A percentile compares a stretch with the other conserved stretches of the same genome.
Conservation (phyloP, 768 basidiomycete species). For the Auricularia sp. region DNA sequence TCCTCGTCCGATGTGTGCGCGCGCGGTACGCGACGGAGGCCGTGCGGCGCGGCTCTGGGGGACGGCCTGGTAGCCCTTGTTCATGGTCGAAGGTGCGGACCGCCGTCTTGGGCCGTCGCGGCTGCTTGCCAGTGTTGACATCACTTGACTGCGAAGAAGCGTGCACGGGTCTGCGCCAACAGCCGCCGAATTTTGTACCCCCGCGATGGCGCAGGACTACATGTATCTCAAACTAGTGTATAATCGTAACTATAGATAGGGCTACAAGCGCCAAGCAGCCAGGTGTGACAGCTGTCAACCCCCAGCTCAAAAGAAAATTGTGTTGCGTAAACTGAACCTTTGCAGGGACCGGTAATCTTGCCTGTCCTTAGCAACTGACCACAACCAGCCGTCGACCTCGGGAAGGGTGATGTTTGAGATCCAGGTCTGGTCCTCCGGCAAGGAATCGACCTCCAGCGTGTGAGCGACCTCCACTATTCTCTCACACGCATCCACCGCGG, state of each 20-base stretch:
- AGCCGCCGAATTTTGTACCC: no score
- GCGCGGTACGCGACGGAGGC: not conserved
- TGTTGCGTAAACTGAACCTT: constrained; percentile 56
- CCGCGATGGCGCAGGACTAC: no score
- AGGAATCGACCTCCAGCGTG: constrained; percentile 21
- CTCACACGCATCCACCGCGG: constrained; percentile 72
- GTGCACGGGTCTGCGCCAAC: no score
- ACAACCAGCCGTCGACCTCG: constrained; percentile 68
- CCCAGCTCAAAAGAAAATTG: constrained; percentile 51
- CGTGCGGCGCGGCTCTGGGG: not conserved
- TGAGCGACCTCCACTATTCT: constrained; percentile 48
- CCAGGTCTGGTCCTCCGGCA: constrained; percentile 31
- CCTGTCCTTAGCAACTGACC: constrained; percentile 72
- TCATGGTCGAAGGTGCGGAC: not conserved
- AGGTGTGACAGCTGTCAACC: not conserved
- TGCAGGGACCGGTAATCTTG: constrained; percentile 55
- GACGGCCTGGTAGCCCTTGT: not conserved
- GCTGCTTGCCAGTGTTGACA: no score
- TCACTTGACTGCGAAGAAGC: no score
- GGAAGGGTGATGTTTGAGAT: constrained; percentile 47
- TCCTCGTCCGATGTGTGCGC: not conserved
- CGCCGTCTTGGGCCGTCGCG: no score
- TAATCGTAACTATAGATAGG: not conserved
- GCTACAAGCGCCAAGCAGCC: not conserved
- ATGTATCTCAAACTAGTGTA: no score